These are phyloP conservation scores for Triticum urartu DNA, from an alignment of 176 grass and related monocot species.

Conservation along the genomic window DNA sequence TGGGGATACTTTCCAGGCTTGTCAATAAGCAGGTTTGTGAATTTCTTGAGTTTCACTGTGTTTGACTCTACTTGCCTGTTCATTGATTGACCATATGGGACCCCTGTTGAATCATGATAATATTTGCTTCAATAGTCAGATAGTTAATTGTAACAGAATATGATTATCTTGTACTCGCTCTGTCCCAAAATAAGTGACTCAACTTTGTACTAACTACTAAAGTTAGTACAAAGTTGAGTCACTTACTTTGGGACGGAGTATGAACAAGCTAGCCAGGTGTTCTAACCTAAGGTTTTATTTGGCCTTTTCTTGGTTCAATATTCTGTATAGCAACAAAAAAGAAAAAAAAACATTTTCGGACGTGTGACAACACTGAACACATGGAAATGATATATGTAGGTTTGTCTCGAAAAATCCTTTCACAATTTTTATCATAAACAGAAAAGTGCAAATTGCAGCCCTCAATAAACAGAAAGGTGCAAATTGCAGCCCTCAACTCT, in stretches of 20 bases:
- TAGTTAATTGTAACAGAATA: background rate
- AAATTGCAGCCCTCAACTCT: background rate
- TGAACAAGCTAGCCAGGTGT: too few species aligned
- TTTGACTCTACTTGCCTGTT: constrained; percentile 8
- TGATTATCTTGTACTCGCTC: background rate
- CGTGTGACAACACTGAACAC: background rate
- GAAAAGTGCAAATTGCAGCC: background rate
- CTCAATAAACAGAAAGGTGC: background rate
- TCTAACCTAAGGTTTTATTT: background rate
- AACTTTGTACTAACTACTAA: background rate
- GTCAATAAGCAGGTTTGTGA: constrained; percentile 73
- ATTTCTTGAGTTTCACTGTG: constrained; percentile 11
- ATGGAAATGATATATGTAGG: background rate
- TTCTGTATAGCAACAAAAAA: background rate
- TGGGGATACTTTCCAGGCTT: constrained; percentile 91
- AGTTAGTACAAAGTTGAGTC: too few species aligned
- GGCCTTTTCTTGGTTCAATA: background rate
- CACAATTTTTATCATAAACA: background rate
- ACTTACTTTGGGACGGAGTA: too few species aligned
- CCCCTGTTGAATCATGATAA: background rate
- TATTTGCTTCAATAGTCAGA: constrained; percentile 8
- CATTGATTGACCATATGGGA: background rate
- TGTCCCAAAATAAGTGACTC: too few species aligned
- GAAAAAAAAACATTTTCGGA: background rate
- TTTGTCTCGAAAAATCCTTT: background rate